Conservation (phyloP, 768 basidiomycete species). For the Suillus subalutaceus region DNA sequence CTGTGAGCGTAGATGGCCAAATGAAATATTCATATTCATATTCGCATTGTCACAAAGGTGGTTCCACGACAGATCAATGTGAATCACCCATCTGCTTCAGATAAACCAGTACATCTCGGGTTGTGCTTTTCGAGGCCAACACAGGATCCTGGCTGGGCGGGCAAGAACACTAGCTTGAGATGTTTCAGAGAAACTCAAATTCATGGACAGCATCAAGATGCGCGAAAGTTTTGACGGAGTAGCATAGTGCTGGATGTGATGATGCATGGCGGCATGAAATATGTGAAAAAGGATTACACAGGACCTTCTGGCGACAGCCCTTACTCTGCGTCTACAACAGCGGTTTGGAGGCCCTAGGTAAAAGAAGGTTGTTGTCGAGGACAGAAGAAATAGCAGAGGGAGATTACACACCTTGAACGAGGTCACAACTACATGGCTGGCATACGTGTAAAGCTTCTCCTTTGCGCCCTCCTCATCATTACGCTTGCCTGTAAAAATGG, state of each 20-base stretch:
- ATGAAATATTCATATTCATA: too few relatives aligned
- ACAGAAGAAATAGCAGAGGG: not conserved
- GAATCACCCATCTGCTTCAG: not conserved
- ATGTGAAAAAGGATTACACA: conserved; percentile 5
- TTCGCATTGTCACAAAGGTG: too few relatives aligned
- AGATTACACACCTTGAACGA: conserved; percentile 77
- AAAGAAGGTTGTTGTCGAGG: conserved; percentile 15
- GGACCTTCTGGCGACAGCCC: conserved; percentile 4
- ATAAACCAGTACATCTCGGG: not conserved
- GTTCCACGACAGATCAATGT: not conserved
- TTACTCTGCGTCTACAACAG: conserved; percentile 81
- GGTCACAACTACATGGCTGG: conserved; percentile 73
- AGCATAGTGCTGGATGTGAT: conserved; percentile 7
- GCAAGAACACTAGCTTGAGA: not conserved
- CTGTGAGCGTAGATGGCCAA: too few relatives aligned
- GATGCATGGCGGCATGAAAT: conserved; percentile 9
- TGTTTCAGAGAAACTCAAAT: not conserved
- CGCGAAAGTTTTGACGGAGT: conserved; percentile 4
- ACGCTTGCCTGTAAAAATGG: conserved; percentile 71
- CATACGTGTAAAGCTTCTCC: conserved; percentile 96
- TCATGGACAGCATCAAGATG: conserved; percentile 2
- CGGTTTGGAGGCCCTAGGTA: conserved; percentile 80
- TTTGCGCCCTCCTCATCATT: conserved; percentile 99
- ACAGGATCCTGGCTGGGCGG: not conserved
- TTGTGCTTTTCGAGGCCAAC: not conserved